These are phyloP conservation scores for Sclerotinia spermophila DNA, from an alignment of 2,329 filamentous ascomycete species.

Conservation along the genomic window DNA sequence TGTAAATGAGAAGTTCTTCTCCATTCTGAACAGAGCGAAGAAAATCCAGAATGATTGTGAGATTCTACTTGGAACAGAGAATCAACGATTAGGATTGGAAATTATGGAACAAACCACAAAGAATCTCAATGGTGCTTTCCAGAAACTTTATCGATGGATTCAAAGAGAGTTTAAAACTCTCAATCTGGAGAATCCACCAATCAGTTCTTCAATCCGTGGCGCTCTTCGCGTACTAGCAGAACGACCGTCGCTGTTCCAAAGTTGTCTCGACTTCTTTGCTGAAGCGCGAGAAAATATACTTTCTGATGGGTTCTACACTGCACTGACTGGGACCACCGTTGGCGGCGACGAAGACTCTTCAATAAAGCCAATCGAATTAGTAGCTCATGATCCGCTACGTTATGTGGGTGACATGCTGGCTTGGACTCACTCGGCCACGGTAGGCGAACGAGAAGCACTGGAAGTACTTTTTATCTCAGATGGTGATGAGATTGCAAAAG, in stretches of 20 bases:
- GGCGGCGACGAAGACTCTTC: constrained; percentile 56
- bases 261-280: constrained; percentile 87
- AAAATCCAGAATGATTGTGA: constrained; percentile 86
- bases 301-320: constrained; percentile 83
- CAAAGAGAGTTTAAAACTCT: constrained; percentile 89
- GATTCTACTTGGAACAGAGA: constrained; percentile 82
- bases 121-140: constrained; percentile 82
- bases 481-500: constrained; percentile 80
- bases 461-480: constrained; percentile 90
- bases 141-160: constrained; percentile 94
- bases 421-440: constrained; percentile 90
- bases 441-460: constrained; percentile 88
- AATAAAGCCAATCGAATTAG: constrained; percentile 88
- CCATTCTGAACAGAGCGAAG: constrained; percentile 72
- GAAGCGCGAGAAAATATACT: constrained; percentile 84
- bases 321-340: constrained; percentile 69
- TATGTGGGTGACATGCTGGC: constrained; percentile 97
- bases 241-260: constrained; percentile 85
- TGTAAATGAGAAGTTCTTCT: constrained; percentile 82
- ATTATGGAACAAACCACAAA: constrained; percentile 89
- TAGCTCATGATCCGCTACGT: constrained; percentile 83
- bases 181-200: constrained; percentile 91
- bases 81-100: constrained; percentile 81
- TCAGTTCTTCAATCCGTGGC: constrained; percentile 77
- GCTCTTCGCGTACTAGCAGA: constrained; percentile 86